Conservation (phyloP, 805 yeast species). For the Candida hispaniensis region DNA sequence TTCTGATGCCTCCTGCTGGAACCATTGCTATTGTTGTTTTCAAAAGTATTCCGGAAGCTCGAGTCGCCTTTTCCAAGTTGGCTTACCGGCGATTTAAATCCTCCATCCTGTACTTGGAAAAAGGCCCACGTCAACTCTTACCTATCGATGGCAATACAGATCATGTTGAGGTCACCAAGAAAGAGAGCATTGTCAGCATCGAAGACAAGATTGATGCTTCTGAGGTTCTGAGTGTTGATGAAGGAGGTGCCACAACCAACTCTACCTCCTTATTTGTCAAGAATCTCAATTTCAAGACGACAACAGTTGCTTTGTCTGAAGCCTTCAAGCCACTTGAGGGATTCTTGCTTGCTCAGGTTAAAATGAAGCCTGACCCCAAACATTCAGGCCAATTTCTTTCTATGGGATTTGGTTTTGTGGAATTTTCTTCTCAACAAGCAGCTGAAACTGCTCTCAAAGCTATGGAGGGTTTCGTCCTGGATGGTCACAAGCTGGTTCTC, state of each 20-base stretch:
- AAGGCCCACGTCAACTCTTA: constrained; percentile 82
- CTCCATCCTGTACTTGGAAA: constrained; percentile 79
- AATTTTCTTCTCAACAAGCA: constrained; percentile 65
- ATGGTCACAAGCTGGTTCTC: constrained; percentile 83
- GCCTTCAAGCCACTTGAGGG: constrained; percentile 67
- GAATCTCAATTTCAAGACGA: constrained; percentile 80
- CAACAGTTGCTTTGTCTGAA: constrained; percentile 43
- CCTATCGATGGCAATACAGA: constrained; percentile 33
- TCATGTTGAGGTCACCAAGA: constrained; percentile 28
- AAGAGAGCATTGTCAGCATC: constrained; percentile 22
- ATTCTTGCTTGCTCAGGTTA: constrained; percentile 69
- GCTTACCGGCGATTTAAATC: constrained; percentile 83
- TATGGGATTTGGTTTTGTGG: constrained; percentile 98
- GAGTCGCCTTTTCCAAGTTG: constrained; percentile 79
- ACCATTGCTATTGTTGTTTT: constrained; percentile 91
- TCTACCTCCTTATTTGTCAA: constrained; percentile 85
- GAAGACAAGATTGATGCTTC: constrained; percentile 29
- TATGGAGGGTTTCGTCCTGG: constrained; percentile 66
- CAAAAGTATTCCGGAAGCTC: constrained; percentile 69
- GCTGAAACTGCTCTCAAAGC: constrained; percentile 67
- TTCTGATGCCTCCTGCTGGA: constrained; percentile 92
- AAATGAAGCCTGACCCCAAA: constrained; percentile 80
- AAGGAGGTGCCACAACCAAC: constrained; percentile 47
- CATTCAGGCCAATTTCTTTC: constrained; percentile 55
- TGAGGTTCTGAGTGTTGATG: constrained; percentile 19